A percentile compares a stretch with the other conserved stretches of the same genome.
Evolutionary conservation across 2,329 filamentous ascomycete genomes (phyloP).

Genomic region (Bertia moriformis): DNA sequence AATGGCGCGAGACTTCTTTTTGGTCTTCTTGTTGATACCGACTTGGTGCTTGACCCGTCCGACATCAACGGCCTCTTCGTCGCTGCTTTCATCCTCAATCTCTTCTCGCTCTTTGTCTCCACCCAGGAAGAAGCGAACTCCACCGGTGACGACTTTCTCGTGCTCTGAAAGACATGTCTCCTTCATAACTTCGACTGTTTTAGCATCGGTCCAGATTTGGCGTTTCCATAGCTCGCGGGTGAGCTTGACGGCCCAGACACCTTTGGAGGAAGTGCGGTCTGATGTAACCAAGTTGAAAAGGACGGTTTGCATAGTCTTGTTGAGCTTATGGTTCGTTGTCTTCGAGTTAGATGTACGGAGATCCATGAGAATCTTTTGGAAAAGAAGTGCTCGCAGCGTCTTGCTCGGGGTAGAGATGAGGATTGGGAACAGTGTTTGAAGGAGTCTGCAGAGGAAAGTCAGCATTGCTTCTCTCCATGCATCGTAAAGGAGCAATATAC

Average conservation of each 20-base stretch:
- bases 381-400: conserved; percentile 68
- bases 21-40: conserved; percentile 91
- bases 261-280: conserved; percentile 71
- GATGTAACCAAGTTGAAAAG: conserved; percentile 82
- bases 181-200: conserved; percentile 96
- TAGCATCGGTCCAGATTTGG: conserved; percentile 88
- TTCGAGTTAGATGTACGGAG: conserved; percentile 78
- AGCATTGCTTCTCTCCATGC: too few species aligned
- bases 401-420: conserved; percentile 87
- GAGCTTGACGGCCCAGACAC: conserved; percentile 89
- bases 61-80: conserved; percentile 67
- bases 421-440: conserved; percentile 89
- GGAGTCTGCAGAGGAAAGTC: conserved; percentile 42
- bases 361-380: conserved; percentile 78
- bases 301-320: conserved; percentile 82
- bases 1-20: conserved; percentile 68
- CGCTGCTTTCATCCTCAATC: conserved; percentile 73
- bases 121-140: conserved; percentile 85
- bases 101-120: conserved; percentile 94
- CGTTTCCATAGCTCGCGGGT: conserved; percentile 92
- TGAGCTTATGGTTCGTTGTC: conserved; percentile 78
- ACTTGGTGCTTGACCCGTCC: conserved; percentile 70
- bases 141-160: conserved; percentile 78
- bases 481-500: too few species aligned
- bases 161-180: conserved; percentile 79